phyloP scores from a whole-genome alignment of 2,329 filamentous ascomycete genomes.

The Alternaria sp. region DNA sequence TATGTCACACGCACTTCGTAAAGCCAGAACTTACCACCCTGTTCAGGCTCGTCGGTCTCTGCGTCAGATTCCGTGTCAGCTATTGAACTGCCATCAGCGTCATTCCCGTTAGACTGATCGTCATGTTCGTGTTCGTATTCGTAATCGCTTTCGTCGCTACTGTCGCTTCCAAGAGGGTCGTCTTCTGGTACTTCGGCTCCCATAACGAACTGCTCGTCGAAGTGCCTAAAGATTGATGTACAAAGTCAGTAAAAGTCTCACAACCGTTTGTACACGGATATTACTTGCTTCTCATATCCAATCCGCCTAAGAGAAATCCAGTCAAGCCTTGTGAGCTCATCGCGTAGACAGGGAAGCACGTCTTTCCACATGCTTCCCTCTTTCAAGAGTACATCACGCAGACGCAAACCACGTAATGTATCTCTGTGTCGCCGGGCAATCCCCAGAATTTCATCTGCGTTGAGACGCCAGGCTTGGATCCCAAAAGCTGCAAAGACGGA shows the following conservation, averaged over 20 bases:
- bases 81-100: slow-evolving; percentile 44
- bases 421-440: slow-evolving; percentile 63
- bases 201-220: slow-evolving; percentile 55
- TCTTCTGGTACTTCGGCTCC: slow-evolving; percentile 59
- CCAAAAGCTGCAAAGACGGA: slow-evolving; percentile 58
- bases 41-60: slow-evolving; percentile 46
- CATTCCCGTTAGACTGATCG: slow-evolving; percentile 28
- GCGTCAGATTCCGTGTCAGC: slow-evolving; percentile 43
- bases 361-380: slow-evolving; percentile 67
- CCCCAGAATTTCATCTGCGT: slow-evolving; percentile 65
- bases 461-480: slow-evolving; percentile 68
- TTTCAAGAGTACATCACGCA: slow-evolving; percentile 67
- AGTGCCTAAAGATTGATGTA: slow-evolving; percentile 40
- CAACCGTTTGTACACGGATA: neutral
- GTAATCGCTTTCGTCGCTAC: slow-evolving; percentile 49
- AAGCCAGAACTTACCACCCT: slow-evolving; percentile 26
- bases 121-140: slow-evolving; percentile 42
- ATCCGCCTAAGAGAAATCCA: slow-evolving; percentile 69
- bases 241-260: neutral
- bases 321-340: slow-evolving; percentile 63
- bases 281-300: slow-evolving; percentile 58
- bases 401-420: slow-evolving; percentile 63
- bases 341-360: slow-evolving; percentile 62
- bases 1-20: neutral
- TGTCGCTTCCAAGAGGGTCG: slow-evolving; percentile 53